Percentiles rank a stretch among this genome's conserved stretches.
Conservation (phyloP, 352 stramenopile species). For the Achlya hypogyna region DNA sequence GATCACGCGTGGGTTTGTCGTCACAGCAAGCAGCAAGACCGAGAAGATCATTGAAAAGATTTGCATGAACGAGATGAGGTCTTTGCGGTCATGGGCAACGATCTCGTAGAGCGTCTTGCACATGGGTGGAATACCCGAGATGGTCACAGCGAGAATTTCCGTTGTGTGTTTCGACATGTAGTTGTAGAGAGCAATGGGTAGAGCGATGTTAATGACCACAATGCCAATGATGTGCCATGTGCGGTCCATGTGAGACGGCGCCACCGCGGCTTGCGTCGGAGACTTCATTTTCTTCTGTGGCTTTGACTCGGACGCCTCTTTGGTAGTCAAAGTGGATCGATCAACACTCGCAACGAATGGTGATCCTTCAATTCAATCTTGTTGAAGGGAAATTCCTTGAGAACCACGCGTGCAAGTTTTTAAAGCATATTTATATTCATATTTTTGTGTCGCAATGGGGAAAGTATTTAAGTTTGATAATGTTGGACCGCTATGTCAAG, state of each 20-base stretch:
- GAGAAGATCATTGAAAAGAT: conserved; percentile 20
- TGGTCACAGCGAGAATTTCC: conserved; percentile 10
- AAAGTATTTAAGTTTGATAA: too few relatives aligned
- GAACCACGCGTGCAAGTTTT: not conserved
- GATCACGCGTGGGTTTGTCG: conserved; percentile 7
- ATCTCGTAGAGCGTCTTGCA: conserved; percentile 12
- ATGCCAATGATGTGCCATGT: conserved; percentile 7
- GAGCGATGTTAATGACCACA: conserved; percentile 12
- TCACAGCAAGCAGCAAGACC: not conserved
- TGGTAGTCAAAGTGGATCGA: not conserved
- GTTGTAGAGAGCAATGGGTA: conserved; percentile 14
- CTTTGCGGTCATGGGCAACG: conserved; percentile 5
- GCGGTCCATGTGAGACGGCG: not conserved
- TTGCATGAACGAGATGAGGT: conserved; percentile 17
- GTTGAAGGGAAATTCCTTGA: not conserved
- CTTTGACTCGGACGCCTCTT: not conserved
- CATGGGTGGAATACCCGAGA: conserved; percentile 16
- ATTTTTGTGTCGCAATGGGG: too few relatives aligned
- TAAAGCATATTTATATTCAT: too few relatives aligned
- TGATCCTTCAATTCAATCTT: not conserved
- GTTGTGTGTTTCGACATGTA: conserved; percentile 3
- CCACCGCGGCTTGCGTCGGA: not conserved
- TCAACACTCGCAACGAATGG: not conserved
- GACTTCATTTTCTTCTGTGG: conserved; percentile 9
- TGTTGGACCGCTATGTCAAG: not conserved